phyloP scores from a whole-genome alignment of 177 flowering plant species.

The Tripterygium wilfordii region DNA sequence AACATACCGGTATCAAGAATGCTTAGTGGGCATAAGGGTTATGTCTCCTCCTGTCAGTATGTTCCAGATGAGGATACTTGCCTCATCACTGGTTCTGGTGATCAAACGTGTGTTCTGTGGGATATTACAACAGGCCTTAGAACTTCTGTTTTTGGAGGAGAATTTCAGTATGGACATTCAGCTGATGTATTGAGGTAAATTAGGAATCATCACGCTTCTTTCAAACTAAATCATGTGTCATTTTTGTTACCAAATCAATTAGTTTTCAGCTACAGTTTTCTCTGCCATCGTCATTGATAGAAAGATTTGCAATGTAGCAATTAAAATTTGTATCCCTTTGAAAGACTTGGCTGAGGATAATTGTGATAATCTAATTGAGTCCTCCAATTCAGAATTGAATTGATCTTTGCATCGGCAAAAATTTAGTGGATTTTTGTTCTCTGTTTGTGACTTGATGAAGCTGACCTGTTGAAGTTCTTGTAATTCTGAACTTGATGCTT shows the following conservation, averaged over 20 bases:
- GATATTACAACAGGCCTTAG: slow-evolving; percentile 86
- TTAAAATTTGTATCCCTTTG: too few relatives aligned
- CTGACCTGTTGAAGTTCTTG: too few relatives aligned
- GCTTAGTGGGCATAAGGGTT: slow-evolving; percentile 91
- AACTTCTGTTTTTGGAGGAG: slow-evolving; percentile 93
- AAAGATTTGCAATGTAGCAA: too few relatives aligned
- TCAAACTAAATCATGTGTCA: background rate
- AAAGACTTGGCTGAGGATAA: too few relatives aligned
- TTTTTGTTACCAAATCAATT: too few relatives aligned
- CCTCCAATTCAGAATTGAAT: background rate
- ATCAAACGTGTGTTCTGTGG: slow-evolving; percentile 94
- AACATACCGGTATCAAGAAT: slow-evolving; percentile 61
- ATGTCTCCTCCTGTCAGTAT: slow-evolving; percentile 86
- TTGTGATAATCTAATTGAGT: too few relatives aligned
- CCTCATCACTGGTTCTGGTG: slow-evolving; percentile 88
- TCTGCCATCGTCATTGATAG: too few relatives aligned
- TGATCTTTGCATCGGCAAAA: too few relatives aligned
- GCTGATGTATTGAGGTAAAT: slow-evolving; percentile 82
- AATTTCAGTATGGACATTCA: slow-evolving; percentile 91
- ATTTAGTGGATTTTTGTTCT: too few relatives aligned
- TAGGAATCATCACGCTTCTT: background rate
- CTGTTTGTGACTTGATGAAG: too few relatives aligned
- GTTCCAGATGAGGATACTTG: slow-evolving; percentile 83
- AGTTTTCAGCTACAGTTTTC: too few relatives aligned
- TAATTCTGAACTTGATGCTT: too few relatives aligned